These are phyloP conservation scores for Pyrus communis DNA, from an alignment of 306 rosid species.

Conservation along the genomic window DNA sequence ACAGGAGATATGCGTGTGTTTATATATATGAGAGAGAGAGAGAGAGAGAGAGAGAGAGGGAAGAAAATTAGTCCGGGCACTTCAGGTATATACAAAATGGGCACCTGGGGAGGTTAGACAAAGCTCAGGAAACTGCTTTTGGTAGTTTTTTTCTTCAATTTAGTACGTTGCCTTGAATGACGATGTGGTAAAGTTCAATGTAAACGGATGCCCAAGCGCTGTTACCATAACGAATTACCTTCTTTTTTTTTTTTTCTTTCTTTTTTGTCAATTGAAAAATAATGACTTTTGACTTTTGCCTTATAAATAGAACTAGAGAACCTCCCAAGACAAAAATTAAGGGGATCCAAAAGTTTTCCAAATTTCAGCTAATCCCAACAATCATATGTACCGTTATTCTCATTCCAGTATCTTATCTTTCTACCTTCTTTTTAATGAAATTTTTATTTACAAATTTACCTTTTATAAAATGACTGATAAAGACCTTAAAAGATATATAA, in stretches of 20 bases:
- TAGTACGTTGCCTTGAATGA: background rate
- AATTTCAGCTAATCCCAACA: background rate
- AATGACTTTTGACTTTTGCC: background rate
- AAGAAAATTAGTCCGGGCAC: background rate
- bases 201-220: background rate
- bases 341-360: background rate
- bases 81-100: background rate
- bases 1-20: background rate
- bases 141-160: background rate
- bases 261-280: background rate
- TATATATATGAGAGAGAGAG: background rate
- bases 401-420: rapidly evolving
- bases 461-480: too few relatives aligned
- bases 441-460: too few relatives aligned
- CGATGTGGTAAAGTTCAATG: background rate
- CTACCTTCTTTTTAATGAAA: too few relatives aligned
- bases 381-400: background rate
- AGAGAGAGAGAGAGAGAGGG: background rate
- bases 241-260: background rate
- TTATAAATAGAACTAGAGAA: background rate
- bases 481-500: too few relatives aligned
- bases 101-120: too few relatives aligned
- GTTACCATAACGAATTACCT: background rate
- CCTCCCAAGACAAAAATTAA: background rate
- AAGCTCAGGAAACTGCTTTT: background rate